These are phyloP conservation scores for Chrysophaeum taylorii DNA, from an alignment of 352 stramenopile genomes.

Conservation along the genomic window DNA sequence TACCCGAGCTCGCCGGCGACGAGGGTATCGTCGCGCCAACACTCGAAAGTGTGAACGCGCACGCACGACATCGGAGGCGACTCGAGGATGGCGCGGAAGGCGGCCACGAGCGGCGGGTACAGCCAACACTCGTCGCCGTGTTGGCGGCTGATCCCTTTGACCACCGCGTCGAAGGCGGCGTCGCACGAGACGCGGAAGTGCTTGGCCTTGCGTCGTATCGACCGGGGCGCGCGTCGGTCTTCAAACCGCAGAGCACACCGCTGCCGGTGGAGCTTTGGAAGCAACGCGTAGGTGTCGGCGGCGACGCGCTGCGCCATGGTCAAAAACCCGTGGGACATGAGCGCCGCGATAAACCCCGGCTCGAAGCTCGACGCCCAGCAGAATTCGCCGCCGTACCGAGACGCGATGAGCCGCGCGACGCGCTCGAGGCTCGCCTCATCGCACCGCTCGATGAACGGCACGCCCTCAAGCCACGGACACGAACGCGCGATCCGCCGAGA, in stretches of 20 bases:
- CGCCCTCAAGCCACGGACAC: conserved; percentile 2
- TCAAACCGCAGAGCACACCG: conserved; percentile 17
- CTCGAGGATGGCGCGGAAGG: conserved; percentile 15
- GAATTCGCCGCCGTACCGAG: conserved; percentile 18
- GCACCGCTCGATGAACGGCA: neutral
- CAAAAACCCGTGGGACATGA: conserved; percentile 22
- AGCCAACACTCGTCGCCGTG: conserved; percentile 27
- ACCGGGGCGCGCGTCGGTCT: conserved; percentile 18
- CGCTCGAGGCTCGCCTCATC: neutral
- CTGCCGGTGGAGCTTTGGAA: conserved; percentile 23
- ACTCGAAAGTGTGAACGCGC: conserved; percentile 23
- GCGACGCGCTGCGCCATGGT: conserved; percentile 14
- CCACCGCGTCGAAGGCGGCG: conserved; percentile 18
- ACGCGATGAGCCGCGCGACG: conserved; percentile 3
- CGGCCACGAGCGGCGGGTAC: conserved; percentile 23
- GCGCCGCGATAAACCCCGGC: conserved; percentile 13
- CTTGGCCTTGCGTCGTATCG: conserved; percentile 17
- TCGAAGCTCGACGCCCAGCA: conserved; percentile 24
- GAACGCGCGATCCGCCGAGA: neutral
- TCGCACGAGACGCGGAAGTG: conserved; percentile 18
- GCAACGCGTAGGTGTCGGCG: neutral
- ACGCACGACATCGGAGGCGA: conserved; percentile 1
- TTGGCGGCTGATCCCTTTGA: conserved; percentile 18
- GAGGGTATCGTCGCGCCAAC: conserved; percentile 17
- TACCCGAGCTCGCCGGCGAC: conserved; percentile 28